Evolutionary conservation across 352 stramenopile genomes (phyloP), one percentile per base, ranked within the genome.

Genomic region (Pythium dissotocum): DNA sequence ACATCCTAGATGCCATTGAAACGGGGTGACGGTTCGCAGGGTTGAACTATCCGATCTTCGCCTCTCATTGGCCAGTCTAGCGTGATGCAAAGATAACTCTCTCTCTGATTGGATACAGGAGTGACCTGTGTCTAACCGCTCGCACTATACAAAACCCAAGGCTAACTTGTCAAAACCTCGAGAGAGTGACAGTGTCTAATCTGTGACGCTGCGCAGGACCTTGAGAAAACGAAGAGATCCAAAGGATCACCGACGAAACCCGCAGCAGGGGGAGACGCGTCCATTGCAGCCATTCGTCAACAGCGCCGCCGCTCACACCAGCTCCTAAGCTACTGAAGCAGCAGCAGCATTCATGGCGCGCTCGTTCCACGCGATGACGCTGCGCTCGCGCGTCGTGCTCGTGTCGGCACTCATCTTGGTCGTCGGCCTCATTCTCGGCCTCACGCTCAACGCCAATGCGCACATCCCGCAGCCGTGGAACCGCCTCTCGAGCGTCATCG

Each of bases 401-500:
- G 77, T 89, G 54, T 73, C 79, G 10, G 38, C 63, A 16, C 44
- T 89, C 12, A 93, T 95, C 64, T 68, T 91, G 16, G 67, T 80
- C 2, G 63, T 83, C 6, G 87, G 87, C 0, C 63, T 92, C 10
- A 52, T 77, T 40, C 82, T 95, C 33, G 87, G 85, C 1, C 65
- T 91, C 24, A 70, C 66, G 14, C 69, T 92, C 16, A 60, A 93
- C 56, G 83, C 85, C 38, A 95, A 91, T 63, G 80, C 80, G 53
- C 83, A 95, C 69, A 93, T 95, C 67, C 87, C 87, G 4, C 72
- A 84, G 65, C 87, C 85, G 14, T 97, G 88, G 79, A 93, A 95
- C 61, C 83, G 87, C 69, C 69, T 96, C 33, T 96, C 87, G 52
- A 91, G 82, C 33, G 89, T 96, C 69, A 76, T 97, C 18, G 91